Evolutionary conservation across 2,329 filamentous ascomycete genomes (phyloP).

Genomic region (Pyrenophora teres): DNA sequence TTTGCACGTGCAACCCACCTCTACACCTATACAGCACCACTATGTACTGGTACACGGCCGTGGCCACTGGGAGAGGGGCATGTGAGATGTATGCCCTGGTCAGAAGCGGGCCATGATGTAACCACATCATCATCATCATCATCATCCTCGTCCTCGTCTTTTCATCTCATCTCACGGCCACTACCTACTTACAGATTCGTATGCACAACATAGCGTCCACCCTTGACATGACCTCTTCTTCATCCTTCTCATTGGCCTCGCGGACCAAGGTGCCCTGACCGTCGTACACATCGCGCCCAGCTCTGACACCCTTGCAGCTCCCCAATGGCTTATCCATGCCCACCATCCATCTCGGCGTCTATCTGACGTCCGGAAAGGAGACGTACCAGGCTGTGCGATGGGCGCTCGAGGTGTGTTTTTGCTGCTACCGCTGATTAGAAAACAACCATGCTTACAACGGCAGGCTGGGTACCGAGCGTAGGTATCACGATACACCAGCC

Average conservation of each 20-base stretch:
- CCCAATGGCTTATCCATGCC: slow-evolving; percentile 70
- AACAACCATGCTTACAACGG: slow-evolving; percentile 23
- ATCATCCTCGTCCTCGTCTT: not conserved
- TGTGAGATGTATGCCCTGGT: slow-evolving; percentile 1
- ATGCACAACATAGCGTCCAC: slow-evolving; percentile 16
- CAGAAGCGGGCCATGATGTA: slow-evolving; percentile 32
- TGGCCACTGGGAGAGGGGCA: not conserved
- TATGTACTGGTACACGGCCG: slow-evolving; percentile 9
- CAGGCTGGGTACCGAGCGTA: slow-evolving; percentile 55
- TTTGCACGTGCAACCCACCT: slow-evolving; percentile 23
- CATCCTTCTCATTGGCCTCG: slow-evolving; percentile 50
- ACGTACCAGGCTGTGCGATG: slow-evolving; percentile 62
- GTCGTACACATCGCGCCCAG: slow-evolving; percentile 8
- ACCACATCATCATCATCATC: slow-evolving; percentile 22
- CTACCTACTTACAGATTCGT: slow-evolving; percentile 19
- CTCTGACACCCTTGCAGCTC: slow-evolving; percentile 37
- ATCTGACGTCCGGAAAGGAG: slow-evolving; percentile 69
- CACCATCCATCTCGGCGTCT: slow-evolving; percentile 74
- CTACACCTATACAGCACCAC: not conserved
- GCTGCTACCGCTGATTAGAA: slow-evolving; percentile 19
- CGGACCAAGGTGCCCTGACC: slow-evolving; percentile 46
- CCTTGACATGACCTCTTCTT: slow-evolving; percentile 34
- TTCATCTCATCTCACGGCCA: not conserved
- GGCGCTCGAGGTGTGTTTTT: slow-evolving; percentile 57
- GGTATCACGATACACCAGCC: slow-evolving; percentile 21